These are phyloP conservation scores for Coemansia reversa DNA, from an alignment of 192 early-diverging fungal species.

Conservation along the genomic window DNA sequence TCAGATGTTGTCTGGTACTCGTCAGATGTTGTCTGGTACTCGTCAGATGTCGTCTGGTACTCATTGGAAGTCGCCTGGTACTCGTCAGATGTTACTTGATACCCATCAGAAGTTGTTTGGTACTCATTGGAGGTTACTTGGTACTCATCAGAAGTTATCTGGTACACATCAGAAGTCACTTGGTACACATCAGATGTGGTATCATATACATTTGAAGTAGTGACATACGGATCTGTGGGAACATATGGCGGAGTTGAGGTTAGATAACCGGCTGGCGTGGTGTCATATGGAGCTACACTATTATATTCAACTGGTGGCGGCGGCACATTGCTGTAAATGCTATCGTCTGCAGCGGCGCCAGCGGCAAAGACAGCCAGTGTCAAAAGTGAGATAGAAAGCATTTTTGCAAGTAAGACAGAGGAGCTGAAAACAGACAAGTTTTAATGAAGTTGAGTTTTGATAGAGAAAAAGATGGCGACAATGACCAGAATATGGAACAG, in stretches of 20 bases:
- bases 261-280: slow-evolving; percentile 2
- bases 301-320: slow-evolving; percentile 7
- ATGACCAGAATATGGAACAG: too few relatives aligned
- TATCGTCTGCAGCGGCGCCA: slow-evolving; percentile 9
- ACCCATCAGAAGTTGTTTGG: not conserved
- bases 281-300: not conserved
- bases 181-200: slow-evolving; percentile 10
- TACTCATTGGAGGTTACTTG: slow-evolving; percentile 6
- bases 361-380: slow-evolving; percentile 9
- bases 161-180: slow-evolving; percentile 7
- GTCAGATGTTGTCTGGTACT: slow-evolving; percentile 6
- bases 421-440: not conserved
- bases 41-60: slow-evolving; percentile 16
- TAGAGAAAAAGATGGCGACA: too few relatives aligned
- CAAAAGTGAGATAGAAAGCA: slow-evolving; percentile 13
- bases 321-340: slow-evolving; percentile 2
- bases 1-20: slow-evolving; percentile 18
- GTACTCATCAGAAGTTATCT: slow-evolving; percentile 11
- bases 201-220: not conserved
- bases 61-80: slow-evolving; percentile 1
- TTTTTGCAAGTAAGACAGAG: slow-evolving; percentile 16
- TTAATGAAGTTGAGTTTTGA: too few relatives aligned
- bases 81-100: slow-evolving; percentile 11
- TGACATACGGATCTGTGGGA: slow-evolving; percentile 1
- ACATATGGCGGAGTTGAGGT: slow-evolving; percentile 1